Evolutionary conservation across 2,329 filamentous ascomycete species (phyloP), one percentile per base, ranked within the genome.

Genomic region (Nemania sp.): DNA sequence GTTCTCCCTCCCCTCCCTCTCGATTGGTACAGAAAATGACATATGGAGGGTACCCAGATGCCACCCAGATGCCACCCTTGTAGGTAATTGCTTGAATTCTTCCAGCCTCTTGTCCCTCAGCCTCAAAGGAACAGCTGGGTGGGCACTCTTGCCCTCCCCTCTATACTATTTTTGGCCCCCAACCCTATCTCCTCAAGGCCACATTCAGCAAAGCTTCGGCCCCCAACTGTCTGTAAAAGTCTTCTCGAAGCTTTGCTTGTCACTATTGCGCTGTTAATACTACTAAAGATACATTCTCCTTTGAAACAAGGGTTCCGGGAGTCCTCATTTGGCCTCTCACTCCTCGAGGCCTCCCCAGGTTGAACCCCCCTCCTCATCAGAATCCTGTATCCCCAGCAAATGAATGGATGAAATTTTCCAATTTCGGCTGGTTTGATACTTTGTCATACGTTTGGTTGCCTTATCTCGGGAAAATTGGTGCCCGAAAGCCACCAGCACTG

Each of bases 161-260:
- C 13, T 35, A n/a, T n/a, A n/a, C n/a, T n/a, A 8, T 27, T 52
- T 64, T 60, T 29, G 24, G 57, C 56, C 62, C 62, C 66, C 66
- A 64, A 64, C 10, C 24, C 22, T 27, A 5, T 5, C 8, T 22
- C 13, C 24, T 27, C 3, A 26, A 18, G 47, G n/a, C 47, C 13
- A 10, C 13, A 52, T 47, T n/a, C 49, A 52, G 20, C 22, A 32
- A 10, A 22, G n/a, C 38, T 53, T 59, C 32, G 13, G 66, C 61
- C 66, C 66, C 66, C 61, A 68, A 64, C 18, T 45, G 11, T 45
- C 20, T 54, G 35, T 5, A 38, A 47, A 7, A 35, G 11, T 22
- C 20, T 22, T 18, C 29, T 26, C 18, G 32, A 58, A 20, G 18
- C n/a, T 7, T n/a, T 3, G 5, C 3, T 47, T 27, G 7, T 26